A percentile compares a stretch with the other conserved stretches of the same genome.
These are phyloP conservation scores for Hordeum pubiflorum DNA, from an alignment of 202 grass and related monocot species.

Conservation along the genomic window DNA sequence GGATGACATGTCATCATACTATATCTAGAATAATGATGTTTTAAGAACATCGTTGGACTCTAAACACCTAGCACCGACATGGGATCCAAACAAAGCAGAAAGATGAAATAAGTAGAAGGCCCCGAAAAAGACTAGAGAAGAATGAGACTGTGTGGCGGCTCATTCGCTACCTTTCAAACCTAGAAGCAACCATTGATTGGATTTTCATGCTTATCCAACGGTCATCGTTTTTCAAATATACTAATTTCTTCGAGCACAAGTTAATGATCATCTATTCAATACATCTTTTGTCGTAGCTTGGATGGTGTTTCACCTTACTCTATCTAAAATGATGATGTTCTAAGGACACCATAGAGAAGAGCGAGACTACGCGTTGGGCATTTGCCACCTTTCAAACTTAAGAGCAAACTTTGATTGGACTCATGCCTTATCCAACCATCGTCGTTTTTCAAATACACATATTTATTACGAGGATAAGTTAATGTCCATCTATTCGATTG, in stretches of 20 bases:
- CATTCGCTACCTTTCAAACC: neutral
- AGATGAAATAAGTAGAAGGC: neutral
- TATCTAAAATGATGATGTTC: neutral
- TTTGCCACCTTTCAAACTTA: too few relatives aligned
- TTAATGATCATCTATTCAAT: too few relatives aligned
- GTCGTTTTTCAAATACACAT: too few relatives aligned
- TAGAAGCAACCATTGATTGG: neutral
- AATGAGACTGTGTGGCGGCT: neutral
- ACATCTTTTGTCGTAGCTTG: neutral
- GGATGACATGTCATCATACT: neutral
- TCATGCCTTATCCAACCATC: too few relatives aligned
- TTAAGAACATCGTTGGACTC: neutral
- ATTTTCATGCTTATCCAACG: neutral
- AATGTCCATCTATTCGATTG: too few relatives aligned
- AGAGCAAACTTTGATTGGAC: too few relatives aligned
- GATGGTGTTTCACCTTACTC: neutral
- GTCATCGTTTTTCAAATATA: neutral
- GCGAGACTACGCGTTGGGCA: too few relatives aligned
- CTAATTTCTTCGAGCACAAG: neutral
- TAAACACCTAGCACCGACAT: neutral
- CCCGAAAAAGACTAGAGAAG: neutral
- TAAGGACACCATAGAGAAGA: neutral
- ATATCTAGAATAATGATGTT: neutral
- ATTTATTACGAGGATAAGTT: too few relatives aligned
- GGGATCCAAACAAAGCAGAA: neutral